Evolutionary conservation across 2,329 filamentous ascomycete genomes (phyloP).

Genomic region (Harringtonia aguacate): DNA sequence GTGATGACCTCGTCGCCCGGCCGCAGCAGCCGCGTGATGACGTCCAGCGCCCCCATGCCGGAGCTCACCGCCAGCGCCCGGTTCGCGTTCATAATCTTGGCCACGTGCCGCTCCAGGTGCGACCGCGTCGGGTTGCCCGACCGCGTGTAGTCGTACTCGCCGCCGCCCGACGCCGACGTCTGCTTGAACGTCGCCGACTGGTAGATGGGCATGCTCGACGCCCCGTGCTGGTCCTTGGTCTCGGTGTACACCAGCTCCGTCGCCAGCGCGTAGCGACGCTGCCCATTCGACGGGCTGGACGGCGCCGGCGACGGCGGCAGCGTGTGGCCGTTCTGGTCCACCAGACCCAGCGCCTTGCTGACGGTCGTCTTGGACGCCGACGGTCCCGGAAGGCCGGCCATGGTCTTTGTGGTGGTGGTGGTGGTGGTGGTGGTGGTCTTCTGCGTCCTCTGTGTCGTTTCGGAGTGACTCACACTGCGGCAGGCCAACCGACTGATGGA

Average conservation of each 20-base stretch:
- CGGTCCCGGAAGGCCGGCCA: no score
- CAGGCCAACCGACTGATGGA: no score
- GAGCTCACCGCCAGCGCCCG: conserved; percentile 89
- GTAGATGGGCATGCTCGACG: conserved; percentile 94
- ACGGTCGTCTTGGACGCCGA: background rate
- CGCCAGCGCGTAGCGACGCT: conserved; percentile 77
- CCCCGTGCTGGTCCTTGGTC: conserved; percentile 90
- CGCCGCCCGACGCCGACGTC: conserved; percentile 64
- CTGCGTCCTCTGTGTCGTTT: no score
- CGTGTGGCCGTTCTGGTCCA: conserved; percentile 75
- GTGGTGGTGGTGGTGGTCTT: no score
- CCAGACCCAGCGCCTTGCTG: conserved; percentile 44
- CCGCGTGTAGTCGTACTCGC: conserved; percentile 96
- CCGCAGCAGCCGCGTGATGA: conserved; percentile 81
- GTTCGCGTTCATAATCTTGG: conserved; percentile 96
- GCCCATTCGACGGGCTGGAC: conserved; percentile 76
- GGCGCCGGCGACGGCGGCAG: conserved; percentile 87
- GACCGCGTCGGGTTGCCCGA: conserved; percentile 95
- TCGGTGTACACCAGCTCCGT: conserved; percentile 97
- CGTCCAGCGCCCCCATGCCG: conserved; percentile 94
- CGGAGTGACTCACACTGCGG: no score
- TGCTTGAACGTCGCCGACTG: conserved; percentile 99
- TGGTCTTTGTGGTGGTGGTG: no score
- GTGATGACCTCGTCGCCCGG: conserved; percentile 96
- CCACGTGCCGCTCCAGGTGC: conserved; percentile 89